A percentile compares a stretch with the other conserved stretches of the same genome.
These are phyloP conservation scores for Helminthosporium solani DNA, from an alignment of 2,329 filamentous ascomycete genomes.

Conservation along the genomic window DNA sequence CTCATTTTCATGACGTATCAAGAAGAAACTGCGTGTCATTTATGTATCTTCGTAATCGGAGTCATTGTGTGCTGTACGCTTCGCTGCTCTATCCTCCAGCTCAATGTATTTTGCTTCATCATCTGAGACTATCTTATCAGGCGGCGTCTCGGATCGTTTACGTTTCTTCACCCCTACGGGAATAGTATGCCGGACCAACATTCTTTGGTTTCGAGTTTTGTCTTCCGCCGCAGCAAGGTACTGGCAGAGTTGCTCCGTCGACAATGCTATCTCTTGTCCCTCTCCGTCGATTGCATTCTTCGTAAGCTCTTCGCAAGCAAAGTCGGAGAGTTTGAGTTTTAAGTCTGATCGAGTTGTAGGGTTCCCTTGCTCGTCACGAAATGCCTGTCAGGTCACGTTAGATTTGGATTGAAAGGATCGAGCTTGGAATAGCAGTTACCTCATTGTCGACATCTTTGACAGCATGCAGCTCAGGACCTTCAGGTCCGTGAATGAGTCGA, in stretches of 20 bases:
- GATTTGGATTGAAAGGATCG: slow-evolving; percentile 1
- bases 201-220: not conserved
- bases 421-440: slow-evolving; percentile 7
- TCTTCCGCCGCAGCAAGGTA: slow-evolving; percentile 9
- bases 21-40: too few species aligned
- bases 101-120: slow-evolving; percentile 13
- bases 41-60: slow-evolving; percentile 1
- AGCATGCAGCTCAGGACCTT: slow-evolving; percentile 11
- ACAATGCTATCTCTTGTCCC: slow-evolving; percentile 10
- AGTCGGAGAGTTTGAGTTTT: slow-evolving; percentile 15
- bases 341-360: slow-evolving; percentile 13
- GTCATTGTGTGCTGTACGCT: slow-evolving; percentile 19
- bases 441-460: slow-evolving; percentile 14
- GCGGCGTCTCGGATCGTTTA: slow-evolving; percentile 17
- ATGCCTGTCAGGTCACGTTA: slow-evolving; percentile 18
- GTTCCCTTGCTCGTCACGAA: slow-evolving; percentile 25
- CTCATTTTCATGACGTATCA: too few species aligned
- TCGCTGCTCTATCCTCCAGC: slow-evolving; percentile 12
- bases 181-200: slow-evolving; percentile 4
- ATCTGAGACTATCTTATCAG: slow-evolving; percentile 8
- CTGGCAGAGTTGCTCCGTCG: slow-evolving; percentile 15
- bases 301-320: slow-evolving; percentile 17
- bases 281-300: slow-evolving; percentile 7
- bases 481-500: not conserved
- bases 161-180: slow-evolving; percentile 9